Base-by-base conservation (phyloP, 1,139 yeast species). In the Lodderomyces orthopsilosis region DNA sequence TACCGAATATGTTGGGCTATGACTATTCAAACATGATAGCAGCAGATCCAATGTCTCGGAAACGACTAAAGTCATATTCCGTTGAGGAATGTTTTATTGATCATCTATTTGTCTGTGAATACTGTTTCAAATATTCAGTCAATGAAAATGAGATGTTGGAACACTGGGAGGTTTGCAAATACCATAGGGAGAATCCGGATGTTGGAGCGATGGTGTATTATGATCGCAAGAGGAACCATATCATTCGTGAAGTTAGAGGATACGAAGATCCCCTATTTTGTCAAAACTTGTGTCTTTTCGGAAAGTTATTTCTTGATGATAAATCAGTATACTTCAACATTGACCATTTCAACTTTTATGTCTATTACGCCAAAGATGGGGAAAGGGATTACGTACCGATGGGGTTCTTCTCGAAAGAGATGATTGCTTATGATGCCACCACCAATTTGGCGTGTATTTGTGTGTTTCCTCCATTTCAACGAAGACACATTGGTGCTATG, bases 381-480 rank as follows among this genome's bases (percentile, higher is more conserved):
- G 41, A 38, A 21, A 44, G 45, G n/a, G 47, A 51, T 19, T 62
- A 56, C 43, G 57, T 71, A 38, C 90, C 94, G 6, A 80, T 90
- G 85, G 98, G 98, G 1, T 93, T 89, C 59, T 93, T 89, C 56
- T 90, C 97, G 18, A 87, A 88, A 53, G 98, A 93, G 57, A 66
- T 85, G 38, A 70, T 85, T 1, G 83, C 96, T 0, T 88, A 91
- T 80, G 94, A 88, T 44, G 77, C 79, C 44, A 87, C 90, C 47
- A 70, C 66, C 57, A 93, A 93, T 58, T 67, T 93, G 40, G 96
- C 97, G 1, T 93, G 98, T 58, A 86, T 93, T 19, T 75, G 95
- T 52, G 80, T 89, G 3, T 87, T 93, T 50, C 98, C 98, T 0
- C 97, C 96, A 1, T 93, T 81, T 58, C 98, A 93, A 58, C 71